Conservation (phyloP, 129 eudicot genomes). For the Centella asiatica region DNA sequence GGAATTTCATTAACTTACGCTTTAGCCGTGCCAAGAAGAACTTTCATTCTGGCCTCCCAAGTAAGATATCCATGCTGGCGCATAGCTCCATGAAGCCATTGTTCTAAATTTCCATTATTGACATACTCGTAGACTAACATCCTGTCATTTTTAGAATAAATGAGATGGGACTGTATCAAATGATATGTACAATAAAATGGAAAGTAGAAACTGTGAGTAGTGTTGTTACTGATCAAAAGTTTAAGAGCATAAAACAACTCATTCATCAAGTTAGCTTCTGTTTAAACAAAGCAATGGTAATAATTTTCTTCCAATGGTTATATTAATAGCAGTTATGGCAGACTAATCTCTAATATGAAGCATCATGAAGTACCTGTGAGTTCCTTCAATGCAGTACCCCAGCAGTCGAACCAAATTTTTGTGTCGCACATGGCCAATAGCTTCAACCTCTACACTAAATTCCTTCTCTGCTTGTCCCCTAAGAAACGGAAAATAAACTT, state of each 20-base stretch:
- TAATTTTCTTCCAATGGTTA: neutral
- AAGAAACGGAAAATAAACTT: neutral
- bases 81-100: constrained; percentile 93
- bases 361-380: constrained; percentile 65
- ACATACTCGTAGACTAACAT: constrained; percentile 82
- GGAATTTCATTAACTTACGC: constrained; percentile 49
- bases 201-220: neutral
- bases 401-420: constrained; percentile 77
- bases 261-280: neutral
- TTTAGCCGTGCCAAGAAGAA: constrained; percentile 83
- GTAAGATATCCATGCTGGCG: constrained; percentile 80
- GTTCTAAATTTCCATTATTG: constrained; percentile 76
- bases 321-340: neutral
- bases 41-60: constrained; percentile 89
- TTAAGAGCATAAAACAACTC: neutral
- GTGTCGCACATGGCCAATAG: constrained; percentile 89
- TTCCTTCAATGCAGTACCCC: constrained; percentile 88
- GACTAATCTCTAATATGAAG: neutral
- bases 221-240: neutral
- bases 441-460: constrained; percentile 82
- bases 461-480: constrained; percentile 96
- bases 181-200: neutral
- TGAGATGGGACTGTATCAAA: neutral
- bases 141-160: constrained; percentile 29
- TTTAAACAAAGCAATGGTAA: neutral